Base-by-base conservation (phyloP, 1,139 yeast species). In the Yamadazyma conglobata region DNA sequence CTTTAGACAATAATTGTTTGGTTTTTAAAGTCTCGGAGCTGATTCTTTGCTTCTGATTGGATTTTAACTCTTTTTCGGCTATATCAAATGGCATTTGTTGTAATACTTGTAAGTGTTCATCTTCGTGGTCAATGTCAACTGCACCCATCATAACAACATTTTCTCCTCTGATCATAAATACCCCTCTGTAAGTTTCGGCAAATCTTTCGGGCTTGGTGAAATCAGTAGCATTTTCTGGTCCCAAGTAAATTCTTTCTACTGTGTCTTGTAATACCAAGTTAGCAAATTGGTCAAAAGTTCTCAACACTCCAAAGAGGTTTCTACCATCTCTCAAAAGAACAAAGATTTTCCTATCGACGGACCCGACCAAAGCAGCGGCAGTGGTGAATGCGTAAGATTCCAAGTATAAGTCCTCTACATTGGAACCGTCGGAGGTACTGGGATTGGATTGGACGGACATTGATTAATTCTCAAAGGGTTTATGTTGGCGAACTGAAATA, bases 81-180 rank as follows among this genome's bases (percentile, higher is more conserved):
- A 70, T 74, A 31, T 65, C 70, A 51, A 74, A 84, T 16, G 81
- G 72, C 19, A 85, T 66, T 49, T 74, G 76, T 37, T 70, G 64
- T 54, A 79, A 65, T 12, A 60, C 58, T 26, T 69, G 69, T 50
- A 84, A 67, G 36, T 84, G 82, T 39, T 67, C 76, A 50, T 84
- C 95, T 56, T 89, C 96, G 44, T 66, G 74, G 51, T 87, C 96
- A 41, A 88, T 83, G 56, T 91, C 96, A 33, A 91, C 73, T 54
- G 91, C 97, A 14, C 98, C 98, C 58, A 91, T 60, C 78, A 89
- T 77, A n/a, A 89, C 94, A 10, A 91, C 94, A 50, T 91, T 91
- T 58, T 91, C 99, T 40, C 99, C 98, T 60, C 98, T 83, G 22
- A 93, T 83, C 67, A 93, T 77, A 51, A 81, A 83, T 30, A 87